These are phyloP conservation scores for Pezicula neosporulosa DNA, from an alignment of 2,329 filamentous ascomycete species.

Conservation along the genomic window DNA sequence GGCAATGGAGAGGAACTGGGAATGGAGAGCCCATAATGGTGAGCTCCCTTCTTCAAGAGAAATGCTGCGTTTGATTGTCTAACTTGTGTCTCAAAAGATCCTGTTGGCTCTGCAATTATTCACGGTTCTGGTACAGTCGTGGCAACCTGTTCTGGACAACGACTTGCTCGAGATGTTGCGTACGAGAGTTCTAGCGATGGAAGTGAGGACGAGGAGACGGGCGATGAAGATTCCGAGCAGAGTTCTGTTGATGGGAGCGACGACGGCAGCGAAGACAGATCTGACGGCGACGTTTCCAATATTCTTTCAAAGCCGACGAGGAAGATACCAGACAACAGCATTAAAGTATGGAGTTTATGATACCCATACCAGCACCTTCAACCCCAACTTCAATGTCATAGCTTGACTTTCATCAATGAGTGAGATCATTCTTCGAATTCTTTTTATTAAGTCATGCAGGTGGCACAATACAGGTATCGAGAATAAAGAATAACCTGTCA, in stretches of 20 bases:
- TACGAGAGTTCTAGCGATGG: slow-evolving; percentile 10
- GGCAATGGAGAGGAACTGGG: slow-evolving; percentile 19
- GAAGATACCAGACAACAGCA: slow-evolving; percentile 35
- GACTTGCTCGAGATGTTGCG: slow-evolving; percentile 8
- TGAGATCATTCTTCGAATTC: too few species aligned
- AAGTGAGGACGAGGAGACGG: slow-evolving; percentile 4
- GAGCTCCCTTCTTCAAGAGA: slow-evolving; percentile 2
- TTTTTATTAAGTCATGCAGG: too few species aligned
- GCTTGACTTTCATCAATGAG: too few species aligned
- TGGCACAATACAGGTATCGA: too few species aligned
- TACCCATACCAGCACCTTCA: neutral
- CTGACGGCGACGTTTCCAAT: neutral
- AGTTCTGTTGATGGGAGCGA: slow-evolving; percentile 4
- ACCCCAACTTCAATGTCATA: too few species aligned
- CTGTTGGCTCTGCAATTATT: slow-evolving; percentile 24
- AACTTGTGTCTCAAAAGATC: slow-evolving; percentile 16
- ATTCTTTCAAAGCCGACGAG: neutral
- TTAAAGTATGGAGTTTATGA: slow-evolving; percentile 43
- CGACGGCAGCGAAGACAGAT: slow-evolving; percentile 4
- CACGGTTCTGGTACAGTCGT: slow-evolving; percentile 29
- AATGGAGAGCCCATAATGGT: slow-evolving; percentile 30
- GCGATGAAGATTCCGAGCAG: too few species aligned
- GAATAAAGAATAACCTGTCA: too few species aligned
- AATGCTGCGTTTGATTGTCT: neutral
- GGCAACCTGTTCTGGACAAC: slow-evolving; percentile 30